A percentile compares a stretch with the other conserved stretches of the same genome.
Conservation (phyloP, 2,329 filamentous ascomycete species). For the Didymella segeticola region DNA sequence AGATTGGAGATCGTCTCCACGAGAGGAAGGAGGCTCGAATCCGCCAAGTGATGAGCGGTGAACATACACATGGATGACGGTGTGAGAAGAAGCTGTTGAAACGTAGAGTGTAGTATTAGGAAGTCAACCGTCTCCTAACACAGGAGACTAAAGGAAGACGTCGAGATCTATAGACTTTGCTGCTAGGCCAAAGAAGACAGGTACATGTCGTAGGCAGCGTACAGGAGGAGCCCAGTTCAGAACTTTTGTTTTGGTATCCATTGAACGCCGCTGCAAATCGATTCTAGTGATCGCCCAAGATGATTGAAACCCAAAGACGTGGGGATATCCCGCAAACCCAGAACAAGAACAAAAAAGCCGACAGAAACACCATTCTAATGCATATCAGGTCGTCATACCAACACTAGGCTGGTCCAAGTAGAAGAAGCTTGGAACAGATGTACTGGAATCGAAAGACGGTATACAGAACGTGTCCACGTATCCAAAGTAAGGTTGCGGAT, state of each 20-base stretch:
- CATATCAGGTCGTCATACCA: conserved; percentile 44
- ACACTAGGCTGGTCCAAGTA: conserved; percentile 30
- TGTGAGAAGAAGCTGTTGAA: background rate
- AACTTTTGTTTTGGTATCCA: conserved; percentile 35
- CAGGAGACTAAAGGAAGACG: conserved; percentile 1
- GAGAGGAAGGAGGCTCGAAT: conserved; percentile 10
- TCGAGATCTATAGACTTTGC: conserved; percentile 21
- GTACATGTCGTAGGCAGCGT: conserved; percentile 14
- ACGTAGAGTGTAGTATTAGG: conserved; percentile 30
- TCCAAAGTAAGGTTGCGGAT: conserved; percentile 17
- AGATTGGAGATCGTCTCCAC: conserved; percentile 11
- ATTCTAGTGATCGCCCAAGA: conserved; percentile 27
- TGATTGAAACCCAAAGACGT: conserved; percentile 15
- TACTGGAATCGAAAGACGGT: conserved; percentile 32
- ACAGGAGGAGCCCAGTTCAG: conserved; percentile 20
- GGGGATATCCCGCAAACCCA: conserved; percentile 34
- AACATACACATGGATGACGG: background rate
- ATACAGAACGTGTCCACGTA: conserved; percentile 26
- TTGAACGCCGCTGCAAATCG: conserved; percentile 31
- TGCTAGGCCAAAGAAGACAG: conserved; percentile 7
- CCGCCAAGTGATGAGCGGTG: background rate
- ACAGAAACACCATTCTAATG: conserved; percentile 42
- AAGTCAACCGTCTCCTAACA: conserved; percentile 3
- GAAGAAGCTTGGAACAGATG: conserved; percentile 37
- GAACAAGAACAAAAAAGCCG: conserved; percentile 20